phyloP scores from a whole-genome alignment of 805 yeast genomes.

The Starmerella davenportii region DNA sequence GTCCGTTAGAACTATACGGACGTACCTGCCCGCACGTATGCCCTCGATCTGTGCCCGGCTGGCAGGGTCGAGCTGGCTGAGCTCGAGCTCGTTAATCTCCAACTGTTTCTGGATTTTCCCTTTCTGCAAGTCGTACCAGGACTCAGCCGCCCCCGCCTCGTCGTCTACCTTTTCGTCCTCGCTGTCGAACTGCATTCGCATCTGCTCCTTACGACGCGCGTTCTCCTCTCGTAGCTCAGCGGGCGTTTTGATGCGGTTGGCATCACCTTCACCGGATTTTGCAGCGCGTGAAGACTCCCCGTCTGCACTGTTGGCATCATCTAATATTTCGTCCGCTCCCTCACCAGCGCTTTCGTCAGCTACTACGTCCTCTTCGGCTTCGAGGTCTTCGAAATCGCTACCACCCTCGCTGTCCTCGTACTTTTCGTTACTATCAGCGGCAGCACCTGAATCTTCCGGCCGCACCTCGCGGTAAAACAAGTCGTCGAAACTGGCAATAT shows the following conservation, averaged over 20 bases:
- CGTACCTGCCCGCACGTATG: conserved; percentile 81
- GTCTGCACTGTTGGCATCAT: conserved; percentile 19
- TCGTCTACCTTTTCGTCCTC: conserved; percentile 53
- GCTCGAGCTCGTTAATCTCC: conserved; percentile 67
- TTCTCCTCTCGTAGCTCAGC: conserved; percentile 65
- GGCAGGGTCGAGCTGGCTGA: conserved; percentile 51
- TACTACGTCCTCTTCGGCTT: conserved; percentile 18
- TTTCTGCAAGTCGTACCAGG: conserved; percentile 95
- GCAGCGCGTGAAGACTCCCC: too few relatives aligned
- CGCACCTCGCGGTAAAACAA: conserved; percentile 21
- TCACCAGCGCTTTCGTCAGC: conserved; percentile 18
- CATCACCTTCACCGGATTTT: conserved; percentile 21
- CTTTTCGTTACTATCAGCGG: conserved; percentile 18
- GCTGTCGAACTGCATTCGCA: conserved; percentile 77
- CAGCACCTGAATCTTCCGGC: conserved; percentile 8
- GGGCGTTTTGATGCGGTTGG: conserved; percentile 26
- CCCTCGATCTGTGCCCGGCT: conserved; percentile 77
- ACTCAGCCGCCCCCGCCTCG: conserved; percentile 66
- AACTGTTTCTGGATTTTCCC: conserved; percentile 92
- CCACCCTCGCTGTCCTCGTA: conserved; percentile 23
- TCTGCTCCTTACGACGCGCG: conserved; percentile 76
- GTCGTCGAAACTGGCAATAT: conserved; percentile 13
- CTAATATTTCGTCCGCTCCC: conserved; percentile 22
- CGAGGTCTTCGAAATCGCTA: conserved; percentile 20
- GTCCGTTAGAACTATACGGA: conserved; percentile 62